Percentiles rank a stretch among this genome's conserved stretches.
Conservation (phyloP, 2,329 filamentous ascomycete species). For the Hypoxylon sp. region DNA sequence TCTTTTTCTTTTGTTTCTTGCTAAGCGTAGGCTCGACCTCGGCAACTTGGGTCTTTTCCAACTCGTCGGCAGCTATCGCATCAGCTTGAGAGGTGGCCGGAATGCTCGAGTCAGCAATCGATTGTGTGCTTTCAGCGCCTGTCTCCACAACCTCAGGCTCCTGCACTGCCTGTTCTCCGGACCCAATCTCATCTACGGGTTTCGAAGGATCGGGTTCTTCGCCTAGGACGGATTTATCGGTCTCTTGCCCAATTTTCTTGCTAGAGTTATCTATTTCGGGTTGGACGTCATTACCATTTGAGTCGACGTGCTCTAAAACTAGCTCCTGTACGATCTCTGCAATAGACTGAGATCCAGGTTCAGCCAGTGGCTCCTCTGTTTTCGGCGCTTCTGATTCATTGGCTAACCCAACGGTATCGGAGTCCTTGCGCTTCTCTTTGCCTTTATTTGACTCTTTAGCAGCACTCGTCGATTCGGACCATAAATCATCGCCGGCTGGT, state of each 20-base stretch:
- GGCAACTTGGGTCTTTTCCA: slow-evolving; percentile 26
- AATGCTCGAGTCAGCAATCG: slow-evolving; percentile 20
- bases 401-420: slow-evolving; percentile 1
- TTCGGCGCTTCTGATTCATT: slow-evolving; percentile 29
- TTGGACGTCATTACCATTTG: slow-evolving; percentile 25
- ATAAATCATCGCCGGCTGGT: slow-evolving; percentile 18
- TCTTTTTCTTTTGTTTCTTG: slow-evolving; percentile 48
- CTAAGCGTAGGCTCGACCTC: slow-evolving; percentile 37
- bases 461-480: slow-evolving; percentile 35
- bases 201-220: slow-evolving; percentile 26
- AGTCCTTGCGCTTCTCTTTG: slow-evolving; percentile 43
- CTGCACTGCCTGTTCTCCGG: not conserved
- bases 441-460: slow-evolving; percentile 48
- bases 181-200: slow-evolving; percentile 21
- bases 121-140: slow-evolving; percentile 21
- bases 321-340: slow-evolving; percentile 24
- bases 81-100: slow-evolving; percentile 18
- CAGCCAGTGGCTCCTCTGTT: slow-evolving; percentile 26
- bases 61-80: slow-evolving; percentile 25
- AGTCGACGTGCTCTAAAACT: slow-evolving; percentile 28
- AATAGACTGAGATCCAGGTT: slow-evolving; percentile 23
- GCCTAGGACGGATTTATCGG: slow-evolving; percentile 24
- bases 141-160: slow-evolving; percentile 20
- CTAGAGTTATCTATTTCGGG: slow-evolving; percentile 35
- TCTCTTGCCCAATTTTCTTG: slow-evolving; percentile 42